These are phyloP conservation scores for Drechslera avenae DNA, from an alignment of 2,329 filamentous ascomycete species.

Conservation along the genomic window DNA sequence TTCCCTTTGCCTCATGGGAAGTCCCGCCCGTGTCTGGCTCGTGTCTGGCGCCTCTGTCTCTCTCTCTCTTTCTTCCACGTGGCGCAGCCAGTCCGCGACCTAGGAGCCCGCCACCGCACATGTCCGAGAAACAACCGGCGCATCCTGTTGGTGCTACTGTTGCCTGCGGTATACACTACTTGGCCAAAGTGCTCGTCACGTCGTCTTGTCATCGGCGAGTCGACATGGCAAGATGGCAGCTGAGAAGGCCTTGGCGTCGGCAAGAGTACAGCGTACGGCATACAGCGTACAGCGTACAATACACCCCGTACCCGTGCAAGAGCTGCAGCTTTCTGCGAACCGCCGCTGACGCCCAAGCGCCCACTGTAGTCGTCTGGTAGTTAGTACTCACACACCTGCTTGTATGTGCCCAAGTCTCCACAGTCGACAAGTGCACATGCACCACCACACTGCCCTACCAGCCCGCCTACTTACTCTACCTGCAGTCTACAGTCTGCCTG, in stretches of 20 bases:
- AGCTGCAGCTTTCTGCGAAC: constrained; percentile 1
- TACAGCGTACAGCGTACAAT: not conserved
- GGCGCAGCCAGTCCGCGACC: constrained; percentile 5
- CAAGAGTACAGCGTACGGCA: too few species aligned
- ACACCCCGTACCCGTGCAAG: not conserved
- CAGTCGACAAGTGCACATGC: not conserved
- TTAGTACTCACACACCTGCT: too few species aligned
- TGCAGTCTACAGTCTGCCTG: not conserved
- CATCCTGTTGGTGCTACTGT: too few species aligned
- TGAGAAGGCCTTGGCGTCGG: too few species aligned
- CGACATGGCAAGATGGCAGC: too few species aligned
- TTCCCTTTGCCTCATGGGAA: constrained; percentile 1
- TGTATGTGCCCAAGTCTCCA: too few species aligned
- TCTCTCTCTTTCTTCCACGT: constrained; percentile 1
- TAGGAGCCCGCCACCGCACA: not conserved
- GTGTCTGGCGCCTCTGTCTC: not conserved
- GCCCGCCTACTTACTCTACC: not conserved
- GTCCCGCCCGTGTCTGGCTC: not conserved
- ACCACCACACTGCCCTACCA: constrained; percentile 2
- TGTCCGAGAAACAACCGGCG: not conserved
- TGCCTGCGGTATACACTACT: too few species aligned
- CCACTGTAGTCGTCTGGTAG: too few species aligned
- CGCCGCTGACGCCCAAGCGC: constrained; percentile 11
- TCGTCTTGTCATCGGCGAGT: too few species aligned
- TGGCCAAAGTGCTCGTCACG: too few species aligned